phyloP scores from a whole-genome alignment of 176 grass and related monocot species.

The Bothriochloa decipiens region DNA sequence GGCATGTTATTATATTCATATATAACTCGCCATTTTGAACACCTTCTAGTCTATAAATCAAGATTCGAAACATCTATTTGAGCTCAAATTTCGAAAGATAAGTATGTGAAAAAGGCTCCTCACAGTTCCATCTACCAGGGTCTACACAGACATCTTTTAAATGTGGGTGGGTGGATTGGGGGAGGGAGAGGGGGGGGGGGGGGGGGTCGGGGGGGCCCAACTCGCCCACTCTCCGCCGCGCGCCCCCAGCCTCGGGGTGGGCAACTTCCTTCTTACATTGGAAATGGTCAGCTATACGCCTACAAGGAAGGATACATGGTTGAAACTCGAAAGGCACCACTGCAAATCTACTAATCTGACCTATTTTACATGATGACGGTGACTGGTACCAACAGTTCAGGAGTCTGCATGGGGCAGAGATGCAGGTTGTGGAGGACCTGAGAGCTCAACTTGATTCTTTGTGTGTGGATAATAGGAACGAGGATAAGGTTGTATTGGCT shows the following conservation, averaged over 20 bases:
- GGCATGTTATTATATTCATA: slow-evolving; percentile 4
- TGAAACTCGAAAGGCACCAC: neutral
- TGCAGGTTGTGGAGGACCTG: neutral
- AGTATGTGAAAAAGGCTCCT: neutral
- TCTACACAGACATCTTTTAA: no score
- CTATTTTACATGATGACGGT: neutral
- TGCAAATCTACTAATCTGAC: neutral
- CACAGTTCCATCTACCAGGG: neutral
- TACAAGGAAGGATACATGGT: neutral
- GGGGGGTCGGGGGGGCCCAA: no score
- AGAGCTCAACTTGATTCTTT: neutral
- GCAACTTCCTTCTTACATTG: neutral
- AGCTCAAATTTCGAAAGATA: neutral
- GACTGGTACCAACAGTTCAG: neutral
- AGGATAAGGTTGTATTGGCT: neutral
- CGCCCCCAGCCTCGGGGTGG: no score
- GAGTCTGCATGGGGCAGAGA: neutral
- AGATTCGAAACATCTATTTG: neutral
- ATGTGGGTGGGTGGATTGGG: no score
- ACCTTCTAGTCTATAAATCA: neutral
- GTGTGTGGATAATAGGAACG: neutral
- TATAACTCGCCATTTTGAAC: neutral
- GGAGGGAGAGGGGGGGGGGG: no score
- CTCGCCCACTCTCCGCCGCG: no score
- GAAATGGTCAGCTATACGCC: neutral